Percentiles rank a stretch among this genome's conserved stretches.
phyloP scores from a whole-genome alignment of 768 basidiomycete species.

The Chalciporus pseudorubinellus region DNA sequence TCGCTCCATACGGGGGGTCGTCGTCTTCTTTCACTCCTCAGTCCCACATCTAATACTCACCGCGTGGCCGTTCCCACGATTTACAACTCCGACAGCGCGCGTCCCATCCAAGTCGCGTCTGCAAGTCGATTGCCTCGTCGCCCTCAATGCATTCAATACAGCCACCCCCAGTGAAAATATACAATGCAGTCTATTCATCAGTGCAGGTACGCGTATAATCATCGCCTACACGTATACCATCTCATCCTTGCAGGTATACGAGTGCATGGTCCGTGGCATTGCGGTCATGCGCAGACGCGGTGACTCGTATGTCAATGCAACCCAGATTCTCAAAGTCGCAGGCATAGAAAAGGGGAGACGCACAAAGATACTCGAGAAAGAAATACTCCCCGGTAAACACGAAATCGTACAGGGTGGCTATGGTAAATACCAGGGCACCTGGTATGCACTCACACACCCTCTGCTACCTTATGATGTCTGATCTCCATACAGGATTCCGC shows the following conservation, averaged over 20 bases:
- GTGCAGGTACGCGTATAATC: constrained; percentile 57
- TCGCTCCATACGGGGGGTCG: constrained; percentile 29
- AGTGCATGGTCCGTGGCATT: constrained; percentile 97
- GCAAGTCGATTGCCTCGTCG: constrained; percentile 14
- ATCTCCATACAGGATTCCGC: constrained; percentile 73
- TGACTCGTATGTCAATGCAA: constrained; percentile 97
- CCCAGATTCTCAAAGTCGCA: constrained; percentile 98
- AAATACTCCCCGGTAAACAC: constrained; percentile 91
- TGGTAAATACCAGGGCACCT: constrained; percentile 99
- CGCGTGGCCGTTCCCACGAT: constrained; percentile 20
- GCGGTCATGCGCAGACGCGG: constrained; percentile 96
- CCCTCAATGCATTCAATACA: constrained; percentile 35
- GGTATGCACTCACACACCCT: constrained; percentile 50
- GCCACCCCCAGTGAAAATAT: constrained; percentile 71
- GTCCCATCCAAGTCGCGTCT: constrained; percentile 32
- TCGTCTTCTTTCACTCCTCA: background rate
- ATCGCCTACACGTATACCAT: background rate
- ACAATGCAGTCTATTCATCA: constrained; percentile 90
- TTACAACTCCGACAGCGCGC: constrained; percentile 35
- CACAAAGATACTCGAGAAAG: constrained; percentile 96
- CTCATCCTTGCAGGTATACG: constrained; percentile 68
- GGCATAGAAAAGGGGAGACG: constrained; percentile 96
- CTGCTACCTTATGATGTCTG: constrained; percentile 8
- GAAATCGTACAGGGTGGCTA: constrained; percentile 99
- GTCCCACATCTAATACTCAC: background rate